These are phyloP conservation scores for Sporobolus alterniflorus DNA, from an alignment of 202 grass and related monocot species.

Conservation along the genomic window DNA sequence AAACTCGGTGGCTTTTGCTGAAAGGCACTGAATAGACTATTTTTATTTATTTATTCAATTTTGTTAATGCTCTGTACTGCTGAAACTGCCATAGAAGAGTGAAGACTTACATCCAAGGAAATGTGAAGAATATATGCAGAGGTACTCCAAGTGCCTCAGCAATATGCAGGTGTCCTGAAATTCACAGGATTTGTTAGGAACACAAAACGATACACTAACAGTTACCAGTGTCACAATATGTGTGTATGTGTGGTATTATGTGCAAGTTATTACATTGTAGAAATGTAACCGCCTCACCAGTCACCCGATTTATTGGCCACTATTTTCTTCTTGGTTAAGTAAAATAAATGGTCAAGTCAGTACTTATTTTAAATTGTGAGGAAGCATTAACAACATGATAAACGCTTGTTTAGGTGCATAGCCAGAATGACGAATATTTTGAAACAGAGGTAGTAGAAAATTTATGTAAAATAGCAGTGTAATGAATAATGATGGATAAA, in stretches of 20 bases:
- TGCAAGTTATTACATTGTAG: constrained; percentile 2
- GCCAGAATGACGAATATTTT: background rate
- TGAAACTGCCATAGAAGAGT: background rate
- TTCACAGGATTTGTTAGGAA: constrained; percentile 26
- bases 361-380: constrained; percentile 12
- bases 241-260: background rate
- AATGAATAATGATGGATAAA: constrained; percentile 31
- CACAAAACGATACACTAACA: background rate
- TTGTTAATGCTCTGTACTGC: background rate
- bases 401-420: background rate
- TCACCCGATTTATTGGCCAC: constrained; percentile 16
- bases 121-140: constrained; percentile 97
- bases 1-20: background rate
- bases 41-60: background rate
- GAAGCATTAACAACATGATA: constrained; percentile 10
- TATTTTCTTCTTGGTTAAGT: constrained; percentile 1
- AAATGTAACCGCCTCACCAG: constrained; percentile 1
- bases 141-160: constrained; percentile 94
- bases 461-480: constrained; percentile 25
- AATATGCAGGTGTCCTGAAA: constrained; percentile 93
- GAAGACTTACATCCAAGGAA: constrained; percentile 84
- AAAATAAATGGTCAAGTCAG: constrained; percentile 13
- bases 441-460: background rate
- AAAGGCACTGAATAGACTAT: background rate
- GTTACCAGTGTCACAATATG: background rate